Conservation (phyloP, 805 yeast species). For the Candida quercuum region DNA sequence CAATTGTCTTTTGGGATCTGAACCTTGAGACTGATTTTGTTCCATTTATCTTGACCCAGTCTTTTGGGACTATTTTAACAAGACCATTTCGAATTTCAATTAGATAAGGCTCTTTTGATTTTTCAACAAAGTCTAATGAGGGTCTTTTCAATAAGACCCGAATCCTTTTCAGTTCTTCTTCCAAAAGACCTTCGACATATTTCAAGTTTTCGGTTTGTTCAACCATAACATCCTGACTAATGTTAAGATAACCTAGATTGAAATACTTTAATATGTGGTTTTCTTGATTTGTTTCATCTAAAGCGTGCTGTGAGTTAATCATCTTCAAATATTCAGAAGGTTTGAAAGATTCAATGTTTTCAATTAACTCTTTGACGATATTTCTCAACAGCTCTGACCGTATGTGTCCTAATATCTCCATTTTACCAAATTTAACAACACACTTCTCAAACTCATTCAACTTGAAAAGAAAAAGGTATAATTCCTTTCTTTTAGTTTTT, state of each 20-base stretch:
- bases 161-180: conserved; percentile 46
- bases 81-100: conserved; percentile 66
- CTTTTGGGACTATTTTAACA: conserved; percentile 50
- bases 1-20: conserved; percentile 53
- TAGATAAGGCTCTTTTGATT: conserved; percentile 62
- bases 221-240: conserved; percentile 7
- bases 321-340: conserved; percentile 35
- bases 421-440: conserved; percentile 25
- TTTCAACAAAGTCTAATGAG: conserved; percentile 46
- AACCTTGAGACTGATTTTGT: conserved; percentile 67
- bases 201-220: conserved; percentile 34
- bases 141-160: conserved; percentile 49
- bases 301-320: conserved; percentile 46
- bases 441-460: conserved; percentile 28
- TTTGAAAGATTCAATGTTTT: conserved; percentile 25
- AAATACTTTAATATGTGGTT: conserved; percentile 42
- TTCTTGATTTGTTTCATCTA: conserved; percentile 44
- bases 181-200: conserved; percentile 42
- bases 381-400: conserved; percentile 31
- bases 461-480: conserved; percentile 45
- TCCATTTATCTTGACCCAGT: conserved; percentile 74
- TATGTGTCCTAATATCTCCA: conserved; percentile 17
- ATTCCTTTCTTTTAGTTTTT: conserved; percentile 52
- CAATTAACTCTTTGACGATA: conserved; percentile 34
- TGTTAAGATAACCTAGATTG: conserved; percentile 28